phyloP scores from a whole-genome alignment of 2,329 filamentous ascomycete species.

The Hypomyces perniciosus region DNA sequence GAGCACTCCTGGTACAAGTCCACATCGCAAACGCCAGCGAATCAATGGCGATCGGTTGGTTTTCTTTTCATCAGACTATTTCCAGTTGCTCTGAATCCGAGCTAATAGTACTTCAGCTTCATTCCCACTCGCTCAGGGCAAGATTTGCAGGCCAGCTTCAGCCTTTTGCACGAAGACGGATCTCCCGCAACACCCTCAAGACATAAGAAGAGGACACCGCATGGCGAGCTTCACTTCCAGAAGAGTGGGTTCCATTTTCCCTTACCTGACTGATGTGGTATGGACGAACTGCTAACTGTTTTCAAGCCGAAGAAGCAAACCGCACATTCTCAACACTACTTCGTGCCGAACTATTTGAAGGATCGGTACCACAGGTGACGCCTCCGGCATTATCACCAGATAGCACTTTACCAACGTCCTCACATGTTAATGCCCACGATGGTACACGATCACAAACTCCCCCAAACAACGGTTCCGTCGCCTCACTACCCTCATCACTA shows the following conservation, averaged over 20 bases:
- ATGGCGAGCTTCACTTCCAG: constrained; percentile 90
- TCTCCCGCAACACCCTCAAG: constrained; percentile 88
- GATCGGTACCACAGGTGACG: constrained; percentile 75
- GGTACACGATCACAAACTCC: constrained; percentile 75
- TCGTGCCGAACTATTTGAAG: constrained; percentile 87
- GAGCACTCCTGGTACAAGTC: constrained; percentile 47
- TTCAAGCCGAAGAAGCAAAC: constrained; percentile 81
- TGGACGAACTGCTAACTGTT: constrained; percentile 7
- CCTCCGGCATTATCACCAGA: constrained; percentile 58
- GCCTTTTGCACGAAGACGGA: constrained; percentile 82
- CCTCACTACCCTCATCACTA: constrained; percentile 63
- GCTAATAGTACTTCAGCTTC: constrained; percentile 55
- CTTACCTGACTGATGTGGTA: constrained; percentile 11
- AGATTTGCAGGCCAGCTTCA: constrained; percentile 90
- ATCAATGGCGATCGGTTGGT: constrained; percentile 57
- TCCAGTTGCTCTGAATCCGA: not conserved
- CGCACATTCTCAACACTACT: constrained; percentile 83
- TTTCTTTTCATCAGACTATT: not conserved
- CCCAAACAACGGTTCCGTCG: constrained; percentile 56
- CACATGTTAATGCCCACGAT: constrained; percentile 52
- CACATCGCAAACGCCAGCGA: constrained; percentile 53
- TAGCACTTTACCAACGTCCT: constrained; percentile 41
- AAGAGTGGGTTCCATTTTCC: constrained; percentile 58
- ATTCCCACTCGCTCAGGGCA: constrained; percentile 92
- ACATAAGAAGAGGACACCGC: constrained; percentile 75